Percentiles rank a stretch among this genome's conserved stretches.
phyloP scores from a whole-genome alignment of 352 stramenopile genomes.

The Pythium guiyangense region DNA sequence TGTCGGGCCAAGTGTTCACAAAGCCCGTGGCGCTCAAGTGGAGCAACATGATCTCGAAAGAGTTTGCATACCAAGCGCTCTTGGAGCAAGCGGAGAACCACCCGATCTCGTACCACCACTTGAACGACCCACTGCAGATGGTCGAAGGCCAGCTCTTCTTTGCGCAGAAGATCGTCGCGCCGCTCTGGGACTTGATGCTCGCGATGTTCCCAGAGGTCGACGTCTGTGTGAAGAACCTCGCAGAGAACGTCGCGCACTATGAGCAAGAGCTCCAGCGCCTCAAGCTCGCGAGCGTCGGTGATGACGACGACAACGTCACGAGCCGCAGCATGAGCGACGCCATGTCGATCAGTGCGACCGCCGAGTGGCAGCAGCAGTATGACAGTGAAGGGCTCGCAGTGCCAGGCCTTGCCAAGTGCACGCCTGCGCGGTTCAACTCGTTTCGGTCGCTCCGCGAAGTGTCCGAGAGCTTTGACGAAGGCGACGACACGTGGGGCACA shows the following conservation, averaged over 20 bases:
- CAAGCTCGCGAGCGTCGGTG: constrained; percentile 21
- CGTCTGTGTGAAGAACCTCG: constrained; percentile 59
- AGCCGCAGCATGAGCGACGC: constrained; percentile 7
- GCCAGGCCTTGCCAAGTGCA: constrained; percentile 63
- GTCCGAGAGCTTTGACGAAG: constrained; percentile 15
- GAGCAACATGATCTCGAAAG: constrained; percentile 89
- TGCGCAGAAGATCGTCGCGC: constrained; percentile 75
- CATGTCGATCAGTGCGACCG: constrained; percentile 1
- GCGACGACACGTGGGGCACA: constrained; percentile 14
- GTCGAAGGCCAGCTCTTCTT: constrained; percentile 86
- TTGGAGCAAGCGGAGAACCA: constrained; percentile 79
- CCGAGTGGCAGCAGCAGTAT: background rate
- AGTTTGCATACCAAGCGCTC: constrained; percentile 85
- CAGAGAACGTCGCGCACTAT: constrained; percentile 77
- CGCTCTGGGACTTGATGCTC: constrained; percentile 72
- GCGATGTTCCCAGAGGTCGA: constrained; percentile 73
- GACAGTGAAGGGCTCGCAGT: constrained; percentile 76
- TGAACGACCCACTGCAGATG: constrained; percentile 82
- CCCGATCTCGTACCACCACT: constrained; percentile 75
- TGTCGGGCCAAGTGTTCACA: constrained; percentile 83
- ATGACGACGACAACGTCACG: constrained; percentile 12
- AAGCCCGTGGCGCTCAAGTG: constrained; percentile 88
- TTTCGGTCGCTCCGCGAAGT: constrained; percentile 61
- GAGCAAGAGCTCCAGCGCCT: constrained; percentile 71
- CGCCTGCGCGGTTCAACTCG: constrained; percentile 81